phyloP scores from a whole-genome alignment of 75 land plant species.

The Selaginella tamariscina region DNA sequence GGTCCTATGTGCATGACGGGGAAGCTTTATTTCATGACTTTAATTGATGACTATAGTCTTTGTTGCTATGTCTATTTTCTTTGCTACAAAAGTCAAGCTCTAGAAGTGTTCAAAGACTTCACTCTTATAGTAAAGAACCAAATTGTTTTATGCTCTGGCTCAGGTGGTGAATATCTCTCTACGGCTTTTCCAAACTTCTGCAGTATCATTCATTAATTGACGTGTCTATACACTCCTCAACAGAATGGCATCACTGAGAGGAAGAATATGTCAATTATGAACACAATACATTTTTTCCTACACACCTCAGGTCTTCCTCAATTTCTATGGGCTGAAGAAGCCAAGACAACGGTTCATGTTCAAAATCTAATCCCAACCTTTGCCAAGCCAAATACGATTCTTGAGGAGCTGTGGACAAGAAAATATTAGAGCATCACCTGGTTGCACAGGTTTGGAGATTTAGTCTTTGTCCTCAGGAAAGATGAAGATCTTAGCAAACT shows the following conservation, averaged over 20 bases:
- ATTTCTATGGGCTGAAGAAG: neutral
- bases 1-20: constrained; percentile 11
- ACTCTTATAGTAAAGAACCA: constrained; percentile 1
- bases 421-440: neutral
- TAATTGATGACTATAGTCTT: constrained; percentile 32
- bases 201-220: constrained; percentile 13
- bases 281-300: neutral
- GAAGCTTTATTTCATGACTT: constrained; percentile 21
- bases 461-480: neutral
- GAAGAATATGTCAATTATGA: constrained; percentile 18
- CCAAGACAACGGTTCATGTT: neutral
- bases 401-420: neutral
- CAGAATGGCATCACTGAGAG: constrained; percentile 34
- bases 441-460: neutral
- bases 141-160: constrained; percentile 14
- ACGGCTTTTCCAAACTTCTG: constrained; percentile 13
- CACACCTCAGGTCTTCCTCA: neutral
- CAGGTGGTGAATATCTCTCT: constrained; percentile 30
- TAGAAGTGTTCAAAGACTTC: constrained; percentile 14
- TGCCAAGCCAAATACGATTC: neutral
- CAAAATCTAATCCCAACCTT: neutral
- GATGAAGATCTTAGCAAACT: neutral
- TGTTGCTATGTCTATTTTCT: constrained; percentile 25
- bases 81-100: constrained; percentile 17
- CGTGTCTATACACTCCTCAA: constrained; percentile 25